Evolutionary conservation across 805 yeast genomes (phyloP), one percentile per base, ranked within the genome.

Genomic region (Tetrapisispora pingtungensis): DNA sequence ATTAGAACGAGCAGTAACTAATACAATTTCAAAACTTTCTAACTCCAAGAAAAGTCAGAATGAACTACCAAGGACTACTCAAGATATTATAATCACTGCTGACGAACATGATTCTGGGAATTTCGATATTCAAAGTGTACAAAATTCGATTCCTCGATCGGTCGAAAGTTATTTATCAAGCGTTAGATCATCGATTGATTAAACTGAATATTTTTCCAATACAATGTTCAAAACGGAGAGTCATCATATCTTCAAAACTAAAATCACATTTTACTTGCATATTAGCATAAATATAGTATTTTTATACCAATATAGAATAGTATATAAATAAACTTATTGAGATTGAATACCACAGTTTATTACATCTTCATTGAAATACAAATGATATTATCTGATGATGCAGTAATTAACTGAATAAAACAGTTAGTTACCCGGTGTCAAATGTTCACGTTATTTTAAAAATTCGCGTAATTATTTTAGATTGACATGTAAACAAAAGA

Each of bases 1-100:
- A 13, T 41, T 69, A 30, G 66, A 57, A 38, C 57, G 56, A 44
- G 67, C 58, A 0, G 40, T 68, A 1, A 58, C 66, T 1, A 50
- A 48, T 30, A 22, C 60, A 15, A 41, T 55, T 10, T 49, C 46
- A n/a, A 47, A 36, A 13, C 43, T 46, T 17, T 46, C 34, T 10
- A 48, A 19, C 19, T 33, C 30, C 12, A 33, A 28, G 34, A 22
- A 28, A 4, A 4, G 12, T 37, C 17, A 33, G 15, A 10, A 33
- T 20, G 20, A 12, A 12, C 47, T 58, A 22, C 60, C 59, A 7
- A 42, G 47, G 14, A 54, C 62, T 6, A 58, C 56, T n/a, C 61
- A 61, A 41, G 60, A 56, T 19, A 33, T 54, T 2, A 46, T 5
- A 32, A 32, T 55, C 41, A 56, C 59, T 13, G 38, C 38, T 31